A percentile compares a stretch with the other conserved stretches of the same genome.
phyloP scores from a whole-genome alignment of 1,284 basidiomycete genomes.

The Heliocybe sulcata region DNA sequence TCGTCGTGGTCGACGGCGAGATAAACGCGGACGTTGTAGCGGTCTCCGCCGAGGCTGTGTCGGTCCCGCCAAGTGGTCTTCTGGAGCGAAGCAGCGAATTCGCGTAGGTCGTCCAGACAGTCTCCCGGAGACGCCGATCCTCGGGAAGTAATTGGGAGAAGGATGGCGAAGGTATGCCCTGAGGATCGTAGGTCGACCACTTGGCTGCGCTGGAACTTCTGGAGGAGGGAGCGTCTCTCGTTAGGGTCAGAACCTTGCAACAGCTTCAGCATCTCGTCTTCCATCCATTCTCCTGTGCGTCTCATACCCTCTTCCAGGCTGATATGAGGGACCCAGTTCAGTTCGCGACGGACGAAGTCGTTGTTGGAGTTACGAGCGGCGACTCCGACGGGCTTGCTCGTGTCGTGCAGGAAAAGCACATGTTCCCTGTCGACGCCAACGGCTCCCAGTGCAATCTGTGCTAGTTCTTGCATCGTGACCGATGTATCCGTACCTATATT shows the following conservation, averaged over 20 bases:
- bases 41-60: constrained; percentile 20
- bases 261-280: constrained; percentile 23
- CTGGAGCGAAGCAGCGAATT: constrained; percentile 35
- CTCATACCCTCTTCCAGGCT: constrained; percentile 38
- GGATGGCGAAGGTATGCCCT: constrained; percentile 38
- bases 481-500: constrained; percentile 47
- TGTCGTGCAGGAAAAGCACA: constrained; percentile 23
- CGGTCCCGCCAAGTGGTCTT: constrained; percentile 41
- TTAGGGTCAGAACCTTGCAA: constrained; percentile 9
- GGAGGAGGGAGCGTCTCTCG: constrained; percentile 11
- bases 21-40: constrained; percentile 36
- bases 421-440: constrained; percentile 22
- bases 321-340: constrained; percentile 36
- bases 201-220: constrained; percentile 22
- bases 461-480: constrained; percentile 37
- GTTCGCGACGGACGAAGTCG: constrained; percentile 18
- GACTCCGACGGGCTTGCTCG: constrained; percentile 36
- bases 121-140: constrained; percentile 23
- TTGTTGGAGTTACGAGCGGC: constrained; percentile 48
- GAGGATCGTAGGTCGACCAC: constrained; percentile 29
- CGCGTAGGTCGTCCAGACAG: constrained; percentile 33
- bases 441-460: constrained; percentile 28
- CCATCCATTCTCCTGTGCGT: constrained; percentile 39
- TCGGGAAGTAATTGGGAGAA: constrained; percentile 52
- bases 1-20: constrained; percentile 48